A percentile compares a stretch with the other conserved stretches of the same genome.
These are phyloP conservation scores for Annulohypoxylon moriforme DNA, from an alignment of 495 filamentous ascomycete species.

Conservation along the genomic window DNA sequence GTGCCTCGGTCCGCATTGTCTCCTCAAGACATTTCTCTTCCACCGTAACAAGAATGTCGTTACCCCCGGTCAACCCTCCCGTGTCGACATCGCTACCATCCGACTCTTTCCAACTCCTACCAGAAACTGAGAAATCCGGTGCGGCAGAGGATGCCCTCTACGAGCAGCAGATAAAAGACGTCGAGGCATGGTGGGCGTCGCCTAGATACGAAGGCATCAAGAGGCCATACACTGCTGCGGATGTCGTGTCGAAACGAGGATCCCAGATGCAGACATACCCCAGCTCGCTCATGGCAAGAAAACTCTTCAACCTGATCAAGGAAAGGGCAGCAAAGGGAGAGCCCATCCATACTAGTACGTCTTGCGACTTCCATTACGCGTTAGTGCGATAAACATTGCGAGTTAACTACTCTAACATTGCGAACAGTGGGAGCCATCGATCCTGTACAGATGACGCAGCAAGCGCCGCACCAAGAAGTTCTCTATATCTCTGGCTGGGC, in stretches of 20 bases:
- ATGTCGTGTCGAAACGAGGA: conserved; percentile 93
- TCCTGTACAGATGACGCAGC: conserved; percentile 98
- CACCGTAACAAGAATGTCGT: conserved; percentile 46
- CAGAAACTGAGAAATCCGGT: conserved; percentile 76
- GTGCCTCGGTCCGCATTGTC: conserved; percentile 19
- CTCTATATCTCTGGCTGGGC: conserved; percentile 98
- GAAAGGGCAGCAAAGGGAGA: conserved; percentile 78
- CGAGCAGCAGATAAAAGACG: conserved; percentile 79
- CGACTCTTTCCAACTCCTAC: conserved; percentile 83
- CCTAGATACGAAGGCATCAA: conserved; percentile 89
- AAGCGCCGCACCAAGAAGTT: conserved; percentile 94
- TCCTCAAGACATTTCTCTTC: conserved; percentile 41
- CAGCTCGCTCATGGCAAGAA: conserved; percentile 90
- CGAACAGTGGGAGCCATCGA: conserved; percentile 92
- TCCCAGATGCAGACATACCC: conserved; percentile 88
- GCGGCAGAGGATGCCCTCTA: conserved; percentile 84
- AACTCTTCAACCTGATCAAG: conserved; percentile 88
- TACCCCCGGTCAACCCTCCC: conserved; percentile 52
- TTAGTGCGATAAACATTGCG: neutral
- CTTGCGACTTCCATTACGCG: neutral
- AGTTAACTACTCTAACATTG: neutral
- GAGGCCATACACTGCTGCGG: conserved; percentile 87
- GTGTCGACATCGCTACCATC: conserved; percentile 68
- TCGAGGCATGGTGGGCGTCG: conserved; percentile 87
- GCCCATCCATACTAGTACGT: conserved; percentile 90